Conservation (phyloP, 2,329 filamentous ascomycete genomes). For the Leptodontidium sp. region DNA sequence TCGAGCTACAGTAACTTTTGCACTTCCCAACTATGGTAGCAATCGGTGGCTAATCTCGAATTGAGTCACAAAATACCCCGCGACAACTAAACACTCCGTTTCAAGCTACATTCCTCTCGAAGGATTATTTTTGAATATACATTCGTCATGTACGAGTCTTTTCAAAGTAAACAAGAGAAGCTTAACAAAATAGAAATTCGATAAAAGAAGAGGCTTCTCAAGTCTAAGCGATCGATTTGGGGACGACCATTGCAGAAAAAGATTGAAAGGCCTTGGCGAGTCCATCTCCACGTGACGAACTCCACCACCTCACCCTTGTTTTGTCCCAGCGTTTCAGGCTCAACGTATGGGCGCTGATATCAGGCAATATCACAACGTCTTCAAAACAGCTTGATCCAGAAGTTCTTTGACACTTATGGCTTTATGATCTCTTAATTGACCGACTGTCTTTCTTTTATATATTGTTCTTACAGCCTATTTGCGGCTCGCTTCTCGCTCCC, state of each 20-base stretch:
- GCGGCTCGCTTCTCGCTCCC: slow-evolving; percentile 6
- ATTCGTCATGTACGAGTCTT: too few relatives aligned
- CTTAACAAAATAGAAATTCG: too few relatives aligned
- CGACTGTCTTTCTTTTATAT: slow-evolving; percentile 6
- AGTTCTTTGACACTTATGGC: slow-evolving; percentile 11
- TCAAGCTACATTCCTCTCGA: too few relatives aligned
- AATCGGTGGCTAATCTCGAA: too few relatives aligned
- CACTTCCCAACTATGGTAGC: too few relatives aligned
- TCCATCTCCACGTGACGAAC: slow-evolving; percentile 11
- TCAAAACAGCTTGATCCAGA: slow-evolving; percentile 20
- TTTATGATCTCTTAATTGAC: not conserved
- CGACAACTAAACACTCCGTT: too few relatives aligned
- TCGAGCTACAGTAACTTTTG: not conserved
- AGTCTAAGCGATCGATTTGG: not conserved
- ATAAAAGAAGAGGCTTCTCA: not conserved
- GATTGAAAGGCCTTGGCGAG: not conserved
- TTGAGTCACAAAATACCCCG: too few relatives aligned
- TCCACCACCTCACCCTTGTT: slow-evolving; percentile 5
- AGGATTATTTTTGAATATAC: too few relatives aligned
- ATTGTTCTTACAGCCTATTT: slow-evolving; percentile 8
- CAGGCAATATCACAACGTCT: slow-evolving; percentile 33
- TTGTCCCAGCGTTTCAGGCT: slow-evolving; percentile 37
- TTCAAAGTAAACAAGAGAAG: too few relatives aligned
- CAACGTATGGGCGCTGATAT: slow-evolving; percentile 31
- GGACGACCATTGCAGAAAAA: not conserved